These are phyloP conservation scores for Candida manassasensis DNA, from an alignment of 805 yeast genomes.

Conservation along the genomic window DNA sequence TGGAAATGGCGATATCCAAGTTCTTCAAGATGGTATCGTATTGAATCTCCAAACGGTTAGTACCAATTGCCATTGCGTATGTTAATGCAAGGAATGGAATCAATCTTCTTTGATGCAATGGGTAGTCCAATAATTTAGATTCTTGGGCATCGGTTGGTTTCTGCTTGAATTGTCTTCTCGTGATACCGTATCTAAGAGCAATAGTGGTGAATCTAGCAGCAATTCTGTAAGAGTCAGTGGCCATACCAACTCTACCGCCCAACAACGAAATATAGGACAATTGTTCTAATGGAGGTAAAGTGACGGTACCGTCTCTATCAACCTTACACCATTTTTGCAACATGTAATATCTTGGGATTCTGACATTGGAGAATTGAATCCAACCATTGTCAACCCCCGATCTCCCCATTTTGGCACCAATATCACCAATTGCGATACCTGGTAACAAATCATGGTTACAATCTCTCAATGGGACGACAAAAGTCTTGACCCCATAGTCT, in stretches of 20 bases:
- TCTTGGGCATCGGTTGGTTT: slow-evolving; percentile 23
- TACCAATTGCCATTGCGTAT: slow-evolving; percentile 35
- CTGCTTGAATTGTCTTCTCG: slow-evolving; percentile 41
- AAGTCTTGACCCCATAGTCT: slow-evolving; percentile 45
- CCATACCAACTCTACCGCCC: slow-evolving; percentile 45
- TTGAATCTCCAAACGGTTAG: slow-evolving; percentile 33
- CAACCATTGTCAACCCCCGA: slow-evolving; percentile 47
- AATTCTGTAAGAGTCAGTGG: slow-evolving; percentile 38
- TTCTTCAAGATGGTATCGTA: slow-evolving; percentile 25
- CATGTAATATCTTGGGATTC: slow-evolving; percentile 44
- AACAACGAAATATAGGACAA: slow-evolving; percentile 40
- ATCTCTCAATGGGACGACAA: slow-evolving; percentile 44
- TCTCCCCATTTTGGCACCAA: slow-evolving; percentile 47
- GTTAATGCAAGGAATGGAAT: slow-evolving; percentile 40
- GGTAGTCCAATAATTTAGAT: slow-evolving; percentile 40
- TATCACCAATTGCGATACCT: slow-evolving; percentile 43
- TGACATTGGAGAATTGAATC: slow-evolving; percentile 42
- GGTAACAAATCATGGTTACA: slow-evolving; percentile 38
- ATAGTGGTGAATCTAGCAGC: slow-evolving; percentile 39
- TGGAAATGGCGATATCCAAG: slow-evolving; percentile 35
- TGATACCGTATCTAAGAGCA: slow-evolving; percentile 42
- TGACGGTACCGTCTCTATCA: slow-evolving; percentile 34
- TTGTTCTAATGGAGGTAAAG: slow-evolving; percentile 42
- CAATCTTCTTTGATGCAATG: slow-evolving; percentile 43
- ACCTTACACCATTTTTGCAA: slow-evolving; percentile 43